Base-by-base conservation (phyloP, 176 grass and related monocot species). In the Phragmites australis region DNA sequence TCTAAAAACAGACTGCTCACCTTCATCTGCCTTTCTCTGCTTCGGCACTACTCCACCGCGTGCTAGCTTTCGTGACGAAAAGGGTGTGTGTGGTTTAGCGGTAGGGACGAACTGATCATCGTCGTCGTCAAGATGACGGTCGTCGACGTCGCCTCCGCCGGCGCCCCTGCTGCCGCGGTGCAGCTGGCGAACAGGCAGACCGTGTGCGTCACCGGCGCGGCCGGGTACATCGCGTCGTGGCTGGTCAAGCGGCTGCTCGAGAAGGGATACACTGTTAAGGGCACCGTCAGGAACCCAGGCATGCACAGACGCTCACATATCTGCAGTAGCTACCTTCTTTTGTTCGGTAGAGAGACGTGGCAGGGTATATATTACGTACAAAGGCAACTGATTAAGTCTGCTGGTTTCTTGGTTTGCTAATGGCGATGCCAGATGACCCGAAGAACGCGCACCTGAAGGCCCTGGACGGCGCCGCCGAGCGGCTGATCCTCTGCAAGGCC, bases 271-370 rank as follows among this genome's bases (percentile, higher is more conserved):
- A 89, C 92, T 56, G 95, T 98, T 5, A 93, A 87, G 76, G 95
- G 95, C 74, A 98, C 92, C 21, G 95, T 98, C 14, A 89, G 88
- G 51, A 98, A 98, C 65, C 92, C 95, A 89, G 95, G 92, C 86
- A 93, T 65, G 92, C 29, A 44, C 48, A 17, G 23, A 55, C 48
- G 22, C 34, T 37, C 19, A 15, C 13, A 22, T 17, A 23, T 2
- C 4, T 1, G 42, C 19, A 37, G 3, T 37, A 37, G 34, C 34
- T 37, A 8, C 12, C 1, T 3, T 21, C 1, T 25, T 32, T 11
- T 60, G 0, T 71, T 6, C 58, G 34, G 40, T 37, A 37, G 34
- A 37, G 34, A 2, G 3, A 37, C n/a, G n/a, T n/a, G n/a, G n/a
- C n/a, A n/a, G n/a, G n/a, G n/a, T 37, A 37, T 37, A 37, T 37